Evolutionary conservation across 164 flowering plant species (phyloP), one percentile per base, ranked within the genome.

Genomic region (Euptelea pleiosperma): DNA sequence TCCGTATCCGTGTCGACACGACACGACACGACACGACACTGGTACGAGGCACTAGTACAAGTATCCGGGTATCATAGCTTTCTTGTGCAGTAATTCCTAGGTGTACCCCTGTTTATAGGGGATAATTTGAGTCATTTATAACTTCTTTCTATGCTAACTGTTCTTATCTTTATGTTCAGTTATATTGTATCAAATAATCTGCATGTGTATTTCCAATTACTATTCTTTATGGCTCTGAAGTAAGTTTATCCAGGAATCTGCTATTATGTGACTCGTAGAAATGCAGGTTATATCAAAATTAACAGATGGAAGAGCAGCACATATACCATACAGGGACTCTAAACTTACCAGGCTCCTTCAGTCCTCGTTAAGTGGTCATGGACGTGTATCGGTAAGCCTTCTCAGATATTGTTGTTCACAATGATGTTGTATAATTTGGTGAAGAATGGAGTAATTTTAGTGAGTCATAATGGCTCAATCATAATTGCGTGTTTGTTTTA

Each of bases 311-410:
- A 83, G 74, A 71, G 86, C 97, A 47, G 63, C 82, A 36, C 98
- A 93, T 66, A 68, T 93, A 66, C 98, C 98, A 57, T 93, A 84
- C 67, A 78, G 98, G 58, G 96, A 93, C 68, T 93, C 98, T 40
- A 93, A 93, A 77, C 74, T 93, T 63, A 93, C 97, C 31, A 77
- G 98, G 76, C 86, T 93, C 30, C 92, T 93, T 69, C 98, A 93
- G 66, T 85, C 96, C 29, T 93, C 98, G 62, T 72, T 93, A 60
- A 87, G 96, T 75, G 98, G 98, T 59, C 97, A 90, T 76, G 98
- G 97, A 7, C 94, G 90, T 61, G 87, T 93, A 44, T 90, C 98
- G 54, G 98, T 93, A 85, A 83, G 90, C 52, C 24, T 60, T 45
- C 48, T 26, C 33, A 19, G n/a, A 37, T 40, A 2, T 33, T 45